Conservation (phyloP, 495 filamentous ascomycete genomes). For the Aspergillus heteromorphus region DNA sequence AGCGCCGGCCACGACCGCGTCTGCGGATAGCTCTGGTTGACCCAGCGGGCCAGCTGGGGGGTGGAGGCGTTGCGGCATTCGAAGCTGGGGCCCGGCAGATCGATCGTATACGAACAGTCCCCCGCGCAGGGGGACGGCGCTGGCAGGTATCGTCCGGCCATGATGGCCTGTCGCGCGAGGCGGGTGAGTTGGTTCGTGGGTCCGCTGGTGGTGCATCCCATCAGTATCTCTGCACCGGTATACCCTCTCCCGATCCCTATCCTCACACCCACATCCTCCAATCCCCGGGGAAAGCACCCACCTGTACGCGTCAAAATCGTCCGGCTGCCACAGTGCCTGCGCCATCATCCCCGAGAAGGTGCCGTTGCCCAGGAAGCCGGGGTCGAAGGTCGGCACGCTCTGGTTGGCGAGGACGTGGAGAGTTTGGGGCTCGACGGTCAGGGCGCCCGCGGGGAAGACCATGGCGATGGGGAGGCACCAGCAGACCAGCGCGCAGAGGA, state of each 20-base stretch:
- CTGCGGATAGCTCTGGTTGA: not conserved
- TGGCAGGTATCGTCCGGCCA: constrained; percentile 6
- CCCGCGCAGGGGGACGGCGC: constrained; percentile 7
- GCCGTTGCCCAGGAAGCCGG: constrained; percentile 1
- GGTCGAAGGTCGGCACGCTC: constrained; percentile 3
- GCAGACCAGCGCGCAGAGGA: constrained; percentile 7
- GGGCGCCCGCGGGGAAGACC: constrained; percentile 8
- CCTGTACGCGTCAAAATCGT: constrained; percentile 10
- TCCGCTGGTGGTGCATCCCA: not conserved
- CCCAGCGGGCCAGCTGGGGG: constrained; percentile 1
- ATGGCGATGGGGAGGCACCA: constrained; percentile 12
- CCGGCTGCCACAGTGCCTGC: constrained; percentile 5
- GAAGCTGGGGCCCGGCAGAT: constrained; percentile 10
- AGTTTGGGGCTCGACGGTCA: constrained; percentile 6
- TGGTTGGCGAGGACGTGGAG: not conserved
- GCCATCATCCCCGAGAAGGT: constrained; percentile 5
- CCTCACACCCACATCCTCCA: too few relatives aligned
- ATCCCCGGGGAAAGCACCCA: not conserved
- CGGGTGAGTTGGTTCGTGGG: constrained; percentile 2
- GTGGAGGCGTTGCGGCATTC: constrained; percentile 9
- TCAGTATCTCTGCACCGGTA: too few relatives aligned
- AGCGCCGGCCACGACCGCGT: constrained; percentile 4
- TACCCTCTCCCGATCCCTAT: too few relatives aligned
- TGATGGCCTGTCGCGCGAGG: constrained; percentile 7
- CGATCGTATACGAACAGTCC: constrained; percentile 16